Percentiles rank a stretch among this genome's conserved stretches.
These are phyloP conservation scores for Mortierella sp. DNA, from an alignment of 371 early-diverging fungal species.

Conservation along the genomic window DNA sequence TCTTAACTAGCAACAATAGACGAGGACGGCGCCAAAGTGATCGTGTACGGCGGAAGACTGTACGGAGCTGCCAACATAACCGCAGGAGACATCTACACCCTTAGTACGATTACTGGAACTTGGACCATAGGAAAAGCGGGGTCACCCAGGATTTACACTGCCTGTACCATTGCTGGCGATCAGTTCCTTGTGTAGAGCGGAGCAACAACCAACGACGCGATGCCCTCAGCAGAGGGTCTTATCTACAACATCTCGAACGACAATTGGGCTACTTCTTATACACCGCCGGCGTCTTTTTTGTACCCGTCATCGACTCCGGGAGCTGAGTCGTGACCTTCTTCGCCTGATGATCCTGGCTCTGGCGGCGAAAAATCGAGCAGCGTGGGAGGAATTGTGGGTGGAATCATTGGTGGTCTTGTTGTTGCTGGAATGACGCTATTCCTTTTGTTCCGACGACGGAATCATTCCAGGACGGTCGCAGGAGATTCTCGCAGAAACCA, in stretches of 20 bases:
- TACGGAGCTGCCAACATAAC: background rate
- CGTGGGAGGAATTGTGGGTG: background rate
- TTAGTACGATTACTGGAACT: background rate
- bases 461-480: background rate
- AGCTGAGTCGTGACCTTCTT: background rate
- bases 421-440: background rate
- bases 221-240: background rate
- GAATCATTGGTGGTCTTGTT: background rate
- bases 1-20: constrained; percentile 2
- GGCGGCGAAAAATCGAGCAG: background rate
- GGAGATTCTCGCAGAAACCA: background rate
- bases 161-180: background rate
- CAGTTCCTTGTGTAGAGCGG: background rate
- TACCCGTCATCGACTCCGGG: background rate
- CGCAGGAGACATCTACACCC: background rate
- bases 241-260: background rate
- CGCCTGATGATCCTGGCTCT: background rate
- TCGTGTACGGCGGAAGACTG: constrained; percentile 9
- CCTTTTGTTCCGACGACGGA: background rate
- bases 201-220: background rate
- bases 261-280: background rate
- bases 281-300: background rate
- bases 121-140: constrained; percentile 5
- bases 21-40: constrained; percentile 37
- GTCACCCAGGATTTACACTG: background rate